Evolutionary conservation across 2,329 filamentous ascomycete species (phyloP), one percentile per base, ranked within the genome.

Genomic region (Bipolaris gigantea): DNA sequence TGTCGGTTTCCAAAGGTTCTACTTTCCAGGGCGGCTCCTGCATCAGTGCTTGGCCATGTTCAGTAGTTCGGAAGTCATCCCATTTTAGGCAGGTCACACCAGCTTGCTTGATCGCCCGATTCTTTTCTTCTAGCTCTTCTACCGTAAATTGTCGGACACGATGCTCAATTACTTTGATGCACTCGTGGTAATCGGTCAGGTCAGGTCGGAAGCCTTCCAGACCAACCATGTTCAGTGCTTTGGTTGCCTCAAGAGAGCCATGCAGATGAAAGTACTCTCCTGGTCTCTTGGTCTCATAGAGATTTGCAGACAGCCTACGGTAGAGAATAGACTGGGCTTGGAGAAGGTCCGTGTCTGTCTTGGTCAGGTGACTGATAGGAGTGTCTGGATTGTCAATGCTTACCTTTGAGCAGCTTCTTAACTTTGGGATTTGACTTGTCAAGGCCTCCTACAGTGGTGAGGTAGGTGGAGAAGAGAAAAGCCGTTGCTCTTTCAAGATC

Each of bases 261-360:
- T 90, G 88, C 23, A 90, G 87, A 65, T 91, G 88, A 66, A 89
- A 91, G 65, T 84, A 90, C 66, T 87, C 80, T n/a, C 82, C 83
- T 1, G 79, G 74, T n/a, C 79, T 80, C 67, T 84, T 86, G 8
- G 88, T 89, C 63, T 82, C 79, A 73, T 90, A 90, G 1, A 90
- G 74, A 56, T 89, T 89, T 13, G 88, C 88, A 10, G 88, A 89
- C 72, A 90, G 80, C 56, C 88, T 84, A 9, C 88, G 83, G 67
- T 91, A 91, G 6, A 84, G 77, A 57, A 85, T 84, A 2, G 88
- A 89, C 68, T 91, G 89, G 1, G 89, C 89, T 56, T 82, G 77
- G 5, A 89, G 76, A 19, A 90, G 73, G 72, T 91, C 89, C 64
- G 88, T 91, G 63, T 90, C 88, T 90, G 42, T n/a, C 15, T 25